A percentile compares a stretch with the other conserved stretches of the same genome.
Conservation (phyloP, 139 green algal species). For the Chlorella sp. region DNA sequence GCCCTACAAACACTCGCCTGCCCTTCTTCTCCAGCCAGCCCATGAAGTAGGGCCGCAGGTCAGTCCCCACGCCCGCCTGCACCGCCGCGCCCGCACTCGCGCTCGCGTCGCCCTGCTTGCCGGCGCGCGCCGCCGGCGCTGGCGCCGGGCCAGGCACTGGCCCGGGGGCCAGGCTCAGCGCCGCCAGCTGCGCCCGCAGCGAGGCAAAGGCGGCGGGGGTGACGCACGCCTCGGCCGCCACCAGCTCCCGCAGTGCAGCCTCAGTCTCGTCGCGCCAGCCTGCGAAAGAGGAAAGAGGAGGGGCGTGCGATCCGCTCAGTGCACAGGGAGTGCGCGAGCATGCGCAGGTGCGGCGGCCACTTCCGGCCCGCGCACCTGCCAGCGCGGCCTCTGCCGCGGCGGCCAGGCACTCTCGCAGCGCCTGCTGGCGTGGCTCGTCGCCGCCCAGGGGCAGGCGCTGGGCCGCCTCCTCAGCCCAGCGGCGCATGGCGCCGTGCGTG, state of each 20-base stretch:
- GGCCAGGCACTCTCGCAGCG: not conserved
- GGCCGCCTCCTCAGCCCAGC: not conserved
- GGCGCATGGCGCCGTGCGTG: not conserved
- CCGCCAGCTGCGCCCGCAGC: not conserved
- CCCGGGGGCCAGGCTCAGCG: not conserved
- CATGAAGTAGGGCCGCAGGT: constrained; percentile 7
- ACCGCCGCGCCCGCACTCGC: too few species aligned
- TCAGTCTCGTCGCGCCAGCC: not conserved
- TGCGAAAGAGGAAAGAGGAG: too few species aligned
- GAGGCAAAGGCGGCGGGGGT: not conserved
- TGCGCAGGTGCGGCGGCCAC: not conserved
- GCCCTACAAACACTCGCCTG: not conserved
- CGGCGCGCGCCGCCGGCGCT: not conserved
- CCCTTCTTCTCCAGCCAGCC: constrained; percentile 11
- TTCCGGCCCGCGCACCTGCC: not conserved
- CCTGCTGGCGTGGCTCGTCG: not conserved
- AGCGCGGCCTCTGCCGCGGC: not conserved
- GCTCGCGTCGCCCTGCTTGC: not conserved
- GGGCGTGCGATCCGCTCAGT: too few species aligned
- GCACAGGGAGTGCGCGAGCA: not conserved
- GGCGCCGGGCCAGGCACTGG: not conserved
- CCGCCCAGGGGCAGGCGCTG: not conserved
- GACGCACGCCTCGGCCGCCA: not conserved
- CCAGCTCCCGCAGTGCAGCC: not conserved
- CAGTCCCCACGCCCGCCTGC: too few species aligned